Conservation (phyloP, 805 yeast genomes). For the Teunomyces gatunensis region DNA sequence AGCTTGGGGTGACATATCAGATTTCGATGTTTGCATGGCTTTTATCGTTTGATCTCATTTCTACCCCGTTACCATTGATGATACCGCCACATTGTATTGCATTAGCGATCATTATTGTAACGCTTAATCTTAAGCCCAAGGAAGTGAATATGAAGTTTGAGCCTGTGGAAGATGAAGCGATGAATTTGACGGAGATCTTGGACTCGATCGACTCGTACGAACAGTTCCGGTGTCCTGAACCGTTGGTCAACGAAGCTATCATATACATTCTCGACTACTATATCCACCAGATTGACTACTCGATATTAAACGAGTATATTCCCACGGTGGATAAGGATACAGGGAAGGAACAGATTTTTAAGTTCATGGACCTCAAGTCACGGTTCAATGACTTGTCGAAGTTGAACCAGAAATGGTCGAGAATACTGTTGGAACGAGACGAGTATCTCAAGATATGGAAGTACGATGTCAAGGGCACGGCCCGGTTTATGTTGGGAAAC, state of each 20-base stretch:
- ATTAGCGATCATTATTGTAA: constrained; percentile 59
- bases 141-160: constrained; percentile 15
- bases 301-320: constrained; percentile 46
- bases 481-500: constrained; percentile 52
- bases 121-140: constrained; percentile 47
- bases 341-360: constrained; percentile 48
- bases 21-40: constrained; percentile 64
- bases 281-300: constrained; percentile 52
- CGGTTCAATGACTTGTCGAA: constrained; percentile 39
- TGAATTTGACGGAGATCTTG: constrained; percentile 20
- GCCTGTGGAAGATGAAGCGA: constrained; percentile 11
- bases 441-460: constrained; percentile 47
- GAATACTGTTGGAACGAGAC: constrained; percentile 38
- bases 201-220: constrained; percentile 32
- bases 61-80: constrained; percentile 64
- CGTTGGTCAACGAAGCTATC: constrained; percentile 49
- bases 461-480: constrained; percentile 39
- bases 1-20: constrained; percentile 43
- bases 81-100: constrained; percentile 78
- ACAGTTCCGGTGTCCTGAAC: constrained; percentile 42
- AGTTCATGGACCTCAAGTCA: constrained; percentile 44
- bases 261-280: constrained; percentile 60
- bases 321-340: constrained; percentile 32
- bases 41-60: constrained; percentile 69
- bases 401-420: constrained; percentile 25